Conservation (phyloP, 2,329 filamentous ascomycete genomes). For the Waltergamsia citrina region DNA sequence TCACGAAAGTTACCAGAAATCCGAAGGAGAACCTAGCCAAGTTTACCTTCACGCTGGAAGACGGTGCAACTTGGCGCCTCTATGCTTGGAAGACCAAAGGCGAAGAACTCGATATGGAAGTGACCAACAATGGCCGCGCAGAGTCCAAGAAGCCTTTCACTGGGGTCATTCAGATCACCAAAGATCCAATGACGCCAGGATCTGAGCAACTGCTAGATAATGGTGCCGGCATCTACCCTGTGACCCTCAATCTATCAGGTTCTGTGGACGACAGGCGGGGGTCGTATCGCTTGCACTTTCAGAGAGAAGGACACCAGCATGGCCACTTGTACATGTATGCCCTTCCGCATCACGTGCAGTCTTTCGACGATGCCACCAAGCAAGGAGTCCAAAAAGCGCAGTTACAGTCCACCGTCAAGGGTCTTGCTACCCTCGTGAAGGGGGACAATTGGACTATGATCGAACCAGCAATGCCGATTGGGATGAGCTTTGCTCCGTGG, state of each 20-base stretch:
- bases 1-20: constrained; percentile 47
- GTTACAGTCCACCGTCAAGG: constrained; percentile 79
- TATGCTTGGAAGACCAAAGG: constrained; percentile 59
- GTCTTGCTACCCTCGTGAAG: constrained; percentile 61
- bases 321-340: constrained; percentile 72
- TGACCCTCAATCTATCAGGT: constrained; percentile 55
- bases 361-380: constrained; percentile 52
- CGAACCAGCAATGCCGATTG: constrained; percentile 61
- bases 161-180: constrained; percentile 76
- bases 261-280: constrained; percentile 49
- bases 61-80: constrained; percentile 68
- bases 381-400: constrained; percentile 45
- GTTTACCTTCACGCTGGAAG: constrained; percentile 63
- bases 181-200: constrained; percentile 48
- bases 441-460: constrained; percentile 70
- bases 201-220: constrained; percentile 65
- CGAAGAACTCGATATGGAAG: constrained; percentile 54
- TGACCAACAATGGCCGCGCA: constrained; percentile 57
- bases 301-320: constrained; percentile 54
- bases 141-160: constrained; percentile 59
- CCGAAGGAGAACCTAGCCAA: constrained; percentile 61
- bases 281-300: constrained; percentile 64
- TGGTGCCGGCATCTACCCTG: constrained; percentile 67
- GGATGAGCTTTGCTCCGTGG: constrained; percentile 76
- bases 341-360: constrained; percentile 74